Conservation (phyloP, 2,329 filamentous ascomycete species). For the Colletotrichum incanum region DNA sequence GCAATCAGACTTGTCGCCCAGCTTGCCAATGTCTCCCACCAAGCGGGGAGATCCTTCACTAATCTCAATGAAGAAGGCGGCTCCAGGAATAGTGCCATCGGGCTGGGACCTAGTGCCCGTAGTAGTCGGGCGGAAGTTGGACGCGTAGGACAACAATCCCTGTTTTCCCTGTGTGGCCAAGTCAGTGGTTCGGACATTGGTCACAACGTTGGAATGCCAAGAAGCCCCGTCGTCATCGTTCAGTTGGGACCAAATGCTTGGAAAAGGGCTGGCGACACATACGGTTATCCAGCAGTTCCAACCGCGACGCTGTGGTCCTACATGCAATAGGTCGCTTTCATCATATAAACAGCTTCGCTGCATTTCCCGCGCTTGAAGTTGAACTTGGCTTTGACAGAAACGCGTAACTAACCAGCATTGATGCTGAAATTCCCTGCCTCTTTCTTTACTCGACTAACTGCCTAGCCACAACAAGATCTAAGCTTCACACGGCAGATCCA, state of each 20-base stretch:
- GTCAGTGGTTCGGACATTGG: not conserved
- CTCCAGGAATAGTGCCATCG: not conserved
- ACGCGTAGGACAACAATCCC: not conserved
- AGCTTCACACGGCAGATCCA: too few species aligned
- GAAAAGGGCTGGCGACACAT: not conserved
- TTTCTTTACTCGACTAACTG: not conserved
- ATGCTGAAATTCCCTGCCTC: not conserved
- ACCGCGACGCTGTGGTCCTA: not conserved
- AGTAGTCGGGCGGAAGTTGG: too few species aligned
- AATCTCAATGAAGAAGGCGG: not conserved
- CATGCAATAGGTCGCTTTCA: too few species aligned
- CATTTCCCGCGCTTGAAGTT: not conserved
- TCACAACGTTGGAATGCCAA: not conserved
- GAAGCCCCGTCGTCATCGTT: not conserved
- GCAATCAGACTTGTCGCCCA: not conserved
- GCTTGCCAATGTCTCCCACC: not conserved
- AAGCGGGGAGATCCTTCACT: not conserved
- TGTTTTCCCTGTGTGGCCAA: not conserved
- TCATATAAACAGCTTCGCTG: not conserved
- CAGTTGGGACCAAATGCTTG: not conserved
- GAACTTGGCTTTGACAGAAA: constrained; percentile 5
- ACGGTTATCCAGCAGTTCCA: not conserved
- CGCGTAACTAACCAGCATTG: constrained; percentile 4
- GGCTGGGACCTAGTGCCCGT: not conserved
- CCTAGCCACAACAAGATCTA: too few species aligned